Evolutionary conservation across 2,329 filamentous ascomycete genomes (phyloP), one percentile per base, ranked within the genome.

Genomic region (Fusarium miscanthi): DNA sequence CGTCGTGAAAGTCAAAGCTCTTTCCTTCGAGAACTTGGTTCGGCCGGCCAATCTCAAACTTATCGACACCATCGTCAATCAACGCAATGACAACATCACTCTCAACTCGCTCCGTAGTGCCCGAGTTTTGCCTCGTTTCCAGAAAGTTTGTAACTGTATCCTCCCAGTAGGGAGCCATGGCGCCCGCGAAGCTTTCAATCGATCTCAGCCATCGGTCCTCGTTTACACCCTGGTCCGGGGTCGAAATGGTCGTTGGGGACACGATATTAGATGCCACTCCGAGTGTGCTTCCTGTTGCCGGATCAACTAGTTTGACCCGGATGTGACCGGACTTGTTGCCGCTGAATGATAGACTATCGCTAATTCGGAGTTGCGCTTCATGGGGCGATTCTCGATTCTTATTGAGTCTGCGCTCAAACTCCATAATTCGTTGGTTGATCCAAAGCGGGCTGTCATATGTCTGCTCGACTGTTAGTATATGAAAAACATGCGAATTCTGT

Each of bases 51-150:
- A 57, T 62, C 13, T 57, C 33, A 17, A 62, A 57, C n/a, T 57
- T 57, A 5, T 62, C n/a, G 1, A 62, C 59, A 6, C 59, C 59
- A 8, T 62, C 59, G n/a, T 57, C 59, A 3, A 62, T 62, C 17
- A 62, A 23, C 2, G 59, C 59, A 1, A 62, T 17, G 1, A 27
- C 12, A 1, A 54, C 25, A 3, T 45, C 40, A 13, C 19, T 62
- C n/a, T 62, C 59, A 5, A 62, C 19, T 2, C 38, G 14, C 9
- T 60, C 58, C 2, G 58, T 19, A 0, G 58, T 54, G 6, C 48
- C 58, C 19, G 17, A 14, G 8, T 54, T 21, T 1, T 60, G 58
- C 5, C 19, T 53, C 10, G n/a, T 42, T 1, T 60, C 48, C 1
- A 23, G 19, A 16, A 60, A 60, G 1, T 4, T 60, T 5, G 17